These are phyloP conservation scores for Trichoderma pleuroti DNA, from an alignment of 2,329 filamentous ascomycete species.

Conservation along the genomic window DNA sequence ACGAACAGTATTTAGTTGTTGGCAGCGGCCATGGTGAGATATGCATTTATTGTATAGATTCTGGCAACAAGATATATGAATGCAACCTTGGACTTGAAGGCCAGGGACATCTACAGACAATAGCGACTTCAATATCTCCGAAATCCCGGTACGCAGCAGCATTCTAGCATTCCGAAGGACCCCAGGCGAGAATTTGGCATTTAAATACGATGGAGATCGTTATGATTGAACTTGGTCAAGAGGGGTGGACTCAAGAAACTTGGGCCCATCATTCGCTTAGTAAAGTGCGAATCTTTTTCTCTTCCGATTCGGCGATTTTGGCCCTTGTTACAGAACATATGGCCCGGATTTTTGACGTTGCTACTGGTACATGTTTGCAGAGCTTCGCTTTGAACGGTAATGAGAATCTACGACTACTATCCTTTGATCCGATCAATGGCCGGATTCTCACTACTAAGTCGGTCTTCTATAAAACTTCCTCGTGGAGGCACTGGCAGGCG, in stretches of 20 bases:
- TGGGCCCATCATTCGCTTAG: no score
- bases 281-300: not conserved
- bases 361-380: not conserved
- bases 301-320: not conserved
- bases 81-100: no score
- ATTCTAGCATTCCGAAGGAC: not conserved
- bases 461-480: not conserved
- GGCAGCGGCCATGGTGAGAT: not conserved
- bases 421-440: not conserved
- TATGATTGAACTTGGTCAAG: no score
- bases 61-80: no score
- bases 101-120: no score
- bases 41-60: not conserved
- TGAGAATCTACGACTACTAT: not conserved
- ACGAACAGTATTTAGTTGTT: not conserved
- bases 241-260: no score
- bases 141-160: not conserved
- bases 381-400: accelerated
- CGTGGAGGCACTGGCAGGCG: not conserved
- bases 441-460: not conserved
- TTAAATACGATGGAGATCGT: accelerated
- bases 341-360: not conserved
- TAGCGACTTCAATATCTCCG: not conserved
- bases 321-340: accelerated
- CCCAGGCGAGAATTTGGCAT: not conserved